Conservation (phyloP, 768 basidiomycete species). For the Gyrodon lividus region DNA sequence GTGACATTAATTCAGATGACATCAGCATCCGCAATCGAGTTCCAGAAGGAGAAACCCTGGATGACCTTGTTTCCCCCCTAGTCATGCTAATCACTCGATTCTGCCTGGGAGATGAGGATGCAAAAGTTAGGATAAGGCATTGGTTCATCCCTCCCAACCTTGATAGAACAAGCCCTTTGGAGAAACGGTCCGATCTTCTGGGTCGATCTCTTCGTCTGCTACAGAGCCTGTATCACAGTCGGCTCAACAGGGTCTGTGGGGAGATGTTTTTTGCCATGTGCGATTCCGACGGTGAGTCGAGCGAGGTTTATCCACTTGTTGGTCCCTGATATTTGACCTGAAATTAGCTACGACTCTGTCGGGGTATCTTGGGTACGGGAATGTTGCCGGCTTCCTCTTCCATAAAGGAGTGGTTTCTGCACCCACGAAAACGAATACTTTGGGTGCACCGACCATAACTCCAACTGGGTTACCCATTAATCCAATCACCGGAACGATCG, state of each 20-base stretch:
- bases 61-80: conserved; percentile 78
- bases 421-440: conserved; percentile 39
- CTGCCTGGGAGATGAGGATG: conserved; percentile 60
- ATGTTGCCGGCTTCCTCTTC: conserved; percentile 92
- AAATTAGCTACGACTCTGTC: conserved; percentile 62
- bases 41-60: conserved; percentile 52
- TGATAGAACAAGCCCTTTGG: conserved; percentile 77
- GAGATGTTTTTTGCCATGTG: conserved; percentile 87
- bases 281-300: conserved; percentile 62
- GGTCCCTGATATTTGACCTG: not conserved
- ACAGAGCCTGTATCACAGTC: conserved; percentile 66
- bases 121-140: conserved; percentile 55
- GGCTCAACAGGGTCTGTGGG: conserved; percentile 75
- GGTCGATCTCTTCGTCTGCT: conserved; percentile 82
- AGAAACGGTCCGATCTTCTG: conserved; percentile 67
- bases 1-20: conserved; percentile 62
- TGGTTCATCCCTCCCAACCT: conserved; percentile 75
- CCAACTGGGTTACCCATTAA: conserved; percentile 55
- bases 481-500: conserved; percentile 82
- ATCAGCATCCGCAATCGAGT: conserved; percentile 48
- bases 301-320: not conserved
- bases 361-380: conserved; percentile 89
- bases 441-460: conserved; percentile 35
- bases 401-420: conserved; percentile 80
- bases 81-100: conserved; percentile 72